Evolutionary conservation across 345 rosid genomes (phyloP).

Genomic region (Syzygium aromaticum): DNA sequence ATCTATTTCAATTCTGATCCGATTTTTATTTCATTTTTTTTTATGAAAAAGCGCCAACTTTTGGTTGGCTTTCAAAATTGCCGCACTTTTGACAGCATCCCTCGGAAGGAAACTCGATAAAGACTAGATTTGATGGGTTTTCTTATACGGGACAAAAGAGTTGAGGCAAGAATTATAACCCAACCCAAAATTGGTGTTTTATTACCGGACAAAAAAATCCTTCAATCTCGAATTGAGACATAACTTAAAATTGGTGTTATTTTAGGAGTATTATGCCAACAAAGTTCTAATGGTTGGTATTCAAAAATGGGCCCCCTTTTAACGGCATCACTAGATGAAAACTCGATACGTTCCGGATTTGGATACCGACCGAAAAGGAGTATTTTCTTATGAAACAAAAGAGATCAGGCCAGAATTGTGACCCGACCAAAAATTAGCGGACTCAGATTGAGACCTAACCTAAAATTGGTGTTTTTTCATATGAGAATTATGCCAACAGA

Average conservation of each 20-base stretch:
- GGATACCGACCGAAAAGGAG: rapidly evolving
- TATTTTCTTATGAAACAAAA: neutral
- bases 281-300: rapidly evolving
- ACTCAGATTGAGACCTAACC: neutral
- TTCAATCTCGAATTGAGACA: rapidly evolving
- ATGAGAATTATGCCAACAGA: neutral
- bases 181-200: neutral
- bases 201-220: neutral
- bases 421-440: neutral
- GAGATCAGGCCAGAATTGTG: neutral
- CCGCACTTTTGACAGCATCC: neutral
- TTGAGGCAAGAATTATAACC: neutral
- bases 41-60: neutral
- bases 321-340: neutral
- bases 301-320: neutral
- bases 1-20: neutral
- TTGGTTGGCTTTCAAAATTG: neutral
- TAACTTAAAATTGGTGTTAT: neutral
- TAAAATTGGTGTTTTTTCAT: neutral
- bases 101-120: neutral
- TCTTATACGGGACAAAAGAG: neutral
- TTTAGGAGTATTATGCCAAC: neutral
- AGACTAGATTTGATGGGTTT: neutral
- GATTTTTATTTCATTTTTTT: neutral
- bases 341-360: neutral